These are phyloP conservation scores for Aspergillus quadricinctus DNA, from an alignment of 2,329 filamentous ascomycete genomes.

Conservation along the genomic window DNA sequence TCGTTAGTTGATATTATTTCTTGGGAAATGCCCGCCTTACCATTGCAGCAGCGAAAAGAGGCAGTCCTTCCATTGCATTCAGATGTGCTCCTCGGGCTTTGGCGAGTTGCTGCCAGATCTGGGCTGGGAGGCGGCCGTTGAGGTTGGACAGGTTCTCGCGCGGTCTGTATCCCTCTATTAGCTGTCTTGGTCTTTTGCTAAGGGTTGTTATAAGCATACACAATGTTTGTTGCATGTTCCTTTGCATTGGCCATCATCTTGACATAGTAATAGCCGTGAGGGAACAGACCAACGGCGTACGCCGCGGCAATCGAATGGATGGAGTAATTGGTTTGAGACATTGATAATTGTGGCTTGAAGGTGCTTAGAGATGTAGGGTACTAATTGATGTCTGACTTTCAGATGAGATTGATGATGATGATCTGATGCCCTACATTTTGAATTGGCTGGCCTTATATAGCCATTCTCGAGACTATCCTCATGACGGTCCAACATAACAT, in stretches of 20 bases:
- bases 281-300: constrained; percentile 27
- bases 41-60: constrained; percentile 33
- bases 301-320: constrained; percentile 29
- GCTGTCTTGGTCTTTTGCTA: not conserved
- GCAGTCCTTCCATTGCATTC: constrained; percentile 33
- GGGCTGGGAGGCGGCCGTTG: constrained; percentile 22
- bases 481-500: not conserved
- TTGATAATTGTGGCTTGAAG: not conserved
- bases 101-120: constrained; percentile 21
- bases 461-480: not conserved
- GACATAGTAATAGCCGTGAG: constrained; percentile 27
- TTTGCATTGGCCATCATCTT: constrained; percentile 29
- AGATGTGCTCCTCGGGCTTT: constrained; percentile 29
- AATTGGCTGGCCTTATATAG: not conserved
- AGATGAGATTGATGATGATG: not conserved
- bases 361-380: no score
- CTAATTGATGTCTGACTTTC: no score
- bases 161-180: constrained; percentile 16
- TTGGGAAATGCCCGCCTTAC: not conserved
- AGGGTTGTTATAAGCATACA: constrained; percentile 7
- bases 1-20: not conserved
- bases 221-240: constrained; percentile 25
- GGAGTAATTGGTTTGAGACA: constrained; percentile 24
- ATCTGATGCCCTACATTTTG: not conserved
- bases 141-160: constrained; percentile 28